Base-by-base conservation (phyloP, 371 early-diverging fungal species). In the Blakeslea trispora region DNA sequence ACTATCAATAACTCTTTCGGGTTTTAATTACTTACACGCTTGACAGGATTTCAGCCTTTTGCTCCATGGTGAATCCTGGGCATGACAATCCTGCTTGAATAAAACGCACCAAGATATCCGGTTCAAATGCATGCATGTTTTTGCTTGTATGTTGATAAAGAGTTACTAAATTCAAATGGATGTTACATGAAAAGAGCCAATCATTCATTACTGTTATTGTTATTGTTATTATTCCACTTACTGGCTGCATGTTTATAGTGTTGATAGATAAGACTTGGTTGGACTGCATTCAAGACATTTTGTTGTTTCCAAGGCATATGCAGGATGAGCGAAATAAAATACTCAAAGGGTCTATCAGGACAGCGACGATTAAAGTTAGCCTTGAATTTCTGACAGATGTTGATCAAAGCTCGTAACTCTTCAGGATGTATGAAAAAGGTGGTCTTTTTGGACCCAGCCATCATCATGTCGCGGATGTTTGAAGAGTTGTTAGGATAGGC, bases 271-370 rank as follows among this genome's bases (percentile, higher is more conserved):
- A 55, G 24, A 15, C 47, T 47, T 1, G 47, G 14, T 19, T 55
- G 55, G 31, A 24, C 24, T 3, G 55, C 40, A 5, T 39, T 55
- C 5, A 55, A 24, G 5, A 39, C 31, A 1, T 19, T 35, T 10
- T 35, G 47, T 37, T 55, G 55, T 7, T 48, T 18, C 55, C 55
- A 55, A 23, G 55, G 55, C 10, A 55, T 46, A 15, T 55, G 35
- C 19, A 55, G 13, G 22, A 47, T 9, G 18, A 55, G 22, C 1
- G 55, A 55, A 3, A 47, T 47, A n/a, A 55, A 31, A 13, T 28
- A 55, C 14, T 28, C 24, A 32, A 47, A 55, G 2, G 55, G 55
- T 24, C 55, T 47, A 19, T 55, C 55, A 47, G 43, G 47, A 47
- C 55, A 47, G 13, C 47, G 46, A 24, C 55, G 46, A 47, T 55